These are phyloP conservation scores for Arthrobotrys iridis DNA, from an alignment of 2,329 filamentous ascomycete genomes.

Conservation along the genomic window DNA sequence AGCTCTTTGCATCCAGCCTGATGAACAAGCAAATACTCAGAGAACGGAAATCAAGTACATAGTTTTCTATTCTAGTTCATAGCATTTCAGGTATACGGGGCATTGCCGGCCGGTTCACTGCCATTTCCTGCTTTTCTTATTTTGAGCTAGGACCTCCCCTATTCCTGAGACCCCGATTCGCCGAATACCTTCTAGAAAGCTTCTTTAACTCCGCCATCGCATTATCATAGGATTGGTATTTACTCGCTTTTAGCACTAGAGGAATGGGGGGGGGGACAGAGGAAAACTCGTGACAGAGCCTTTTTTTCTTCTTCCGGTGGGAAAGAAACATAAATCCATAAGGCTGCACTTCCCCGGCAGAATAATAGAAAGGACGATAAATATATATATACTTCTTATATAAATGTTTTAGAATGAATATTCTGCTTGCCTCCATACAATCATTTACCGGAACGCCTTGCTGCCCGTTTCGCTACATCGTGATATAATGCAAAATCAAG, in stretches of 20 bases:
- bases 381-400: slow-evolving; percentile 1
- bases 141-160: background rate
- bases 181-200: slow-evolving; percentile 9
- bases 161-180: background rate
- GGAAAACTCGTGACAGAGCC: background rate
- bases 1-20: no score
- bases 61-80: no score
- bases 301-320: no score
- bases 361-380: slow-evolving; percentile 1
- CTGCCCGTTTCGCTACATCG: slow-evolving; percentile 52
- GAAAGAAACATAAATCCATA: background rate
- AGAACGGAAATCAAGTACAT: no score
- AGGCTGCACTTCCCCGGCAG: background rate
- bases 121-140: background rate
- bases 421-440: slow-evolving; percentile 50
- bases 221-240: slow-evolving; percentile 15
- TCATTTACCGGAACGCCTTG: slow-evolving; percentile 50
- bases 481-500: slow-evolving; percentile 30
- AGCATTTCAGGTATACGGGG: no score
- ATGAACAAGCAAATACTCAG: no score
- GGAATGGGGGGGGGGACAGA: background rate
- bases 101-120: background rate
- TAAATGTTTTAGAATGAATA: slow-evolving; percentile 22
- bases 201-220: slow-evolving; percentile 10
- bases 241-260: background rate